phyloP scores from a whole-genome alignment of 257 asterid genomes.

The Coffea canephora region DNA sequence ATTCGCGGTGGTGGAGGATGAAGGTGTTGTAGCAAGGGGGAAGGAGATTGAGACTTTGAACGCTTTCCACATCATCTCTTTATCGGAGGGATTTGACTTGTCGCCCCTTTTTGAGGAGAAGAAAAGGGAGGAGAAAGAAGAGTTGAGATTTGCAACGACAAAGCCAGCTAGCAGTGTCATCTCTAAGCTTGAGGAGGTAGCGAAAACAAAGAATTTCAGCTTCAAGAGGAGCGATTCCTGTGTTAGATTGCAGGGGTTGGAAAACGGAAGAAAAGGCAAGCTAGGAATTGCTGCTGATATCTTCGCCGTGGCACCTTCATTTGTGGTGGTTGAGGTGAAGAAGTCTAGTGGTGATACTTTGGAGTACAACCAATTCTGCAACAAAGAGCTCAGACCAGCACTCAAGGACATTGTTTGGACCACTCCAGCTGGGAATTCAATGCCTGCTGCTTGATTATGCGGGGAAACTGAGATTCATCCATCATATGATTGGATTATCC shows the following conservation, averaged over 20 bases:
- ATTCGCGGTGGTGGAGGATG: conserved; percentile 27
- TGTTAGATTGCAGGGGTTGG: conserved; percentile 43
- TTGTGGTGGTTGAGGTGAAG: conserved; percentile 51
- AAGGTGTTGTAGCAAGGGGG: conserved; percentile 1
- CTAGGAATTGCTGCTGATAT: conserved; percentile 50
- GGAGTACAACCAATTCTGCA: conserved; percentile 56
- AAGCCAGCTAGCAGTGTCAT: conserved; percentile 48
- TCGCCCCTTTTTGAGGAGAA: conserved; percentile 53
- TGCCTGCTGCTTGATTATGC: conserved; percentile 21
- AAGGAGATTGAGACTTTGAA: conserved; percentile 39
- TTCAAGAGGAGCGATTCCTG: conserved; percentile 41
- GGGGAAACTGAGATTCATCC: background rate
- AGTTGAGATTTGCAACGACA: conserved; percentile 43
- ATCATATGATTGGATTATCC: too few relatives aligned
- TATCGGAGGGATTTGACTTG: conserved; percentile 53
- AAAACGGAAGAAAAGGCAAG: conserved; percentile 50
- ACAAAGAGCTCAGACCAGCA: conserved; percentile 48
- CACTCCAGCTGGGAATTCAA: conserved; percentile 24
- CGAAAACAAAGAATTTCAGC: conserved; percentile 40
- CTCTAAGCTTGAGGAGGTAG: conserved; percentile 44
- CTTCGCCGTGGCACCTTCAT: conserved; percentile 41
- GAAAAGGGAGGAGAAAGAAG: conserved; percentile 38
- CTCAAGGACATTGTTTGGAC: conserved; percentile 53
- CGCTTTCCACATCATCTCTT: conserved; percentile 55
- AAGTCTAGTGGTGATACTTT: conserved; percentile 52